Conservation (phyloP, 352 stramenopile genomes). For the Phytopythium ostracodes region DNA sequence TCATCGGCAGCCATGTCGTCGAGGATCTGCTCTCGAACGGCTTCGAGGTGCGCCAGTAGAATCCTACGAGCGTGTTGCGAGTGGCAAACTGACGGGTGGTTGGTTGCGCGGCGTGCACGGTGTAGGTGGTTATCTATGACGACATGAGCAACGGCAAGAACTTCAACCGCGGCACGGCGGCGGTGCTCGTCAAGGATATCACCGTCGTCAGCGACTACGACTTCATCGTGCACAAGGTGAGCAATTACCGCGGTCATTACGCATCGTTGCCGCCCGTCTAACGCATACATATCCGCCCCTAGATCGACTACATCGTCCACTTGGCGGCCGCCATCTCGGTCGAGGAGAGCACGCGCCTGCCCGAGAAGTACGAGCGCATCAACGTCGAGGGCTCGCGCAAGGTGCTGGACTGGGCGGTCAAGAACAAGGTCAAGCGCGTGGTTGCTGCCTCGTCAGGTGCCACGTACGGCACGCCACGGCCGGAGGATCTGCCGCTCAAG, state of each 20-base stretch:
- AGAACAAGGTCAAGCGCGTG: conserved; percentile 74
- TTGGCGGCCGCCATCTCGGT: conserved; percentile 81
- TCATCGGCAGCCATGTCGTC: conserved; percentile 65
- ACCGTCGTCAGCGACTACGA: conserved; percentile 59
- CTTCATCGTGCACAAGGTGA: conserved; percentile 71
- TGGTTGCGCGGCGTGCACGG: neutral
- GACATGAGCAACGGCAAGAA: conserved; percentile 72
- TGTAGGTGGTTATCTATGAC: conserved; percentile 55
- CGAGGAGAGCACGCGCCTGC: conserved; percentile 76
- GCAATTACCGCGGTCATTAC: neutral
- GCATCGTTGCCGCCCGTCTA: neutral
- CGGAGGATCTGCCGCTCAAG: conserved; percentile 36
- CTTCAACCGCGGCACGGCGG: conserved; percentile 44
- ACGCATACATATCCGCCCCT: neutral
- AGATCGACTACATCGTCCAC: conserved; percentile 77
- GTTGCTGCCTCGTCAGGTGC: conserved; percentile 75
- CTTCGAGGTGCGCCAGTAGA: conserved; percentile 29
- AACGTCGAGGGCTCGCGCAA: conserved; percentile 82
- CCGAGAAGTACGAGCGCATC: conserved; percentile 84
- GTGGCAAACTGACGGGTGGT: neutral
- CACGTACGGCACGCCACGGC: conserved; percentile 60
- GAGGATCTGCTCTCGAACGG: conserved; percentile 46
- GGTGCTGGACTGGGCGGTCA: conserved; percentile 71
- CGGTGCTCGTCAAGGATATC: conserved; percentile 60
- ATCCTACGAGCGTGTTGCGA: neutral